Conservation (phyloP, 140 eudicot genomes). For the Flaveria floridana region DNA sequence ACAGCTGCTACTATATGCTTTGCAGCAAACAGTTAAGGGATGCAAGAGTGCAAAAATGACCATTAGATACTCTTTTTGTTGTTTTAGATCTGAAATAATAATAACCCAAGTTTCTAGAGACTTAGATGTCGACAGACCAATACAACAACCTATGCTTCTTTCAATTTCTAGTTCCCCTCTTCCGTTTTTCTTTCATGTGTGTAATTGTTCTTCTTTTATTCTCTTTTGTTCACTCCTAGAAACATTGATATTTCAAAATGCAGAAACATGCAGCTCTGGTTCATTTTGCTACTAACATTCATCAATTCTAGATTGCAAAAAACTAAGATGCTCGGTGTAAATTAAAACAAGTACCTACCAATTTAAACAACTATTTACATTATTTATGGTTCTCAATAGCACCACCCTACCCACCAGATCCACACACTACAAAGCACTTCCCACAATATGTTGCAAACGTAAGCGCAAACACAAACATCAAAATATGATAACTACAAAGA, state of each 20-base stretch:
- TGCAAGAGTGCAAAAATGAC: neutral
- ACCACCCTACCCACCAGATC: neutral
- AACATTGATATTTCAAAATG: neutral
- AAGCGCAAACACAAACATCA: neutral
- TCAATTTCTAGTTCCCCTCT: neutral
- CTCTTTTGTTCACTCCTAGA: neutral
- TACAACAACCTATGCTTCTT: neutral
- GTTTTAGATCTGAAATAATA: neutral
- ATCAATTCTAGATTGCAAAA: constrained; percentile 1
- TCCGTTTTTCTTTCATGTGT: neutral
- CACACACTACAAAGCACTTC: neutral
- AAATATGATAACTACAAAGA: neutral
- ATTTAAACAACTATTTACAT: no score
- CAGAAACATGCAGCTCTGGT: constrained; percentile 10
- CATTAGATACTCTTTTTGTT: neutral
- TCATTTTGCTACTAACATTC: neutral
- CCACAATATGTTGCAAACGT: neutral
- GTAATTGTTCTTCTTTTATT: neutral
- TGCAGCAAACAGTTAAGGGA: neutral
- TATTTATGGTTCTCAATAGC: no score
- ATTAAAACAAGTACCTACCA: no score
- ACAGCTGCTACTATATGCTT: neutral
- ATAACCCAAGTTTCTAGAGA: neutral
- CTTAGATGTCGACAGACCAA: neutral
- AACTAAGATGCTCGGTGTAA: no score